Percentiles rank a stretch among this genome's conserved stretches.
These are phyloP conservation scores for Scopulariopsis brevicaulis DNA, from an alignment of 2,329 filamentous ascomycete genomes.

Conservation along the genomic window DNA sequence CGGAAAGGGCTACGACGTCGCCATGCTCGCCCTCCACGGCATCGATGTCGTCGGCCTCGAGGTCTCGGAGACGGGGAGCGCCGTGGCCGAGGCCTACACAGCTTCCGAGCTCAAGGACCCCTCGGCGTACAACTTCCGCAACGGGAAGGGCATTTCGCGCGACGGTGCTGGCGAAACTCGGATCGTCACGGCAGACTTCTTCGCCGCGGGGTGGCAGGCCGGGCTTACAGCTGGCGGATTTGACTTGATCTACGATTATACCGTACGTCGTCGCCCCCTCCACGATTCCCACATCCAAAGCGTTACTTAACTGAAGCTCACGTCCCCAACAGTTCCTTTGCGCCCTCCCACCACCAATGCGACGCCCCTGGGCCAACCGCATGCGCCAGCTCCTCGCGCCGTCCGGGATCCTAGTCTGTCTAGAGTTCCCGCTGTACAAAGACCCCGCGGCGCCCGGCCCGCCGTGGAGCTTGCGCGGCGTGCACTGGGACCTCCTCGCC, in stretches of 20 bases:
- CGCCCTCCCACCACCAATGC: not conserved
- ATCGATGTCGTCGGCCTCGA: constrained; percentile 8
- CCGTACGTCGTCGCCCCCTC: not conserved
- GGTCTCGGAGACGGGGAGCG: not conserved
- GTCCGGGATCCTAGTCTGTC: not conserved
- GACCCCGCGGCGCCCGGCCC: not conserved
- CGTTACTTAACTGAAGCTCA: not conserved
- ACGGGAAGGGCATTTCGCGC: not conserved
- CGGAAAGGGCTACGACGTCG: constrained; percentile 3
- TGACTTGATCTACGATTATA: constrained; percentile 1
- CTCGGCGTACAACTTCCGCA: not conserved
- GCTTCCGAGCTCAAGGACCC: not conserved
- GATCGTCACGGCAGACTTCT: not conserved
- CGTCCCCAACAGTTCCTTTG: not conserved
- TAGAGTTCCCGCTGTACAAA: constrained; percentile 1
- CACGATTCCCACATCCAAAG: not conserved
- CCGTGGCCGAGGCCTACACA: not conserved
- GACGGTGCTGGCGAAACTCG: not conserved
- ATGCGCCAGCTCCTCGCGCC: not conserved
- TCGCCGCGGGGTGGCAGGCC: not conserved
- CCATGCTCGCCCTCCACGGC: constrained; percentile 1
- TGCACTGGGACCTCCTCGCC: not conserved
- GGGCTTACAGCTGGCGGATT: not conserved
- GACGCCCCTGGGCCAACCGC: not conserved
- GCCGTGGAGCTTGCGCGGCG: constrained; percentile 2